These are phyloP conservation scores for Craterostigma plantagineum DNA, from an alignment of 257 asterid species.

Conservation along the genomic window DNA sequence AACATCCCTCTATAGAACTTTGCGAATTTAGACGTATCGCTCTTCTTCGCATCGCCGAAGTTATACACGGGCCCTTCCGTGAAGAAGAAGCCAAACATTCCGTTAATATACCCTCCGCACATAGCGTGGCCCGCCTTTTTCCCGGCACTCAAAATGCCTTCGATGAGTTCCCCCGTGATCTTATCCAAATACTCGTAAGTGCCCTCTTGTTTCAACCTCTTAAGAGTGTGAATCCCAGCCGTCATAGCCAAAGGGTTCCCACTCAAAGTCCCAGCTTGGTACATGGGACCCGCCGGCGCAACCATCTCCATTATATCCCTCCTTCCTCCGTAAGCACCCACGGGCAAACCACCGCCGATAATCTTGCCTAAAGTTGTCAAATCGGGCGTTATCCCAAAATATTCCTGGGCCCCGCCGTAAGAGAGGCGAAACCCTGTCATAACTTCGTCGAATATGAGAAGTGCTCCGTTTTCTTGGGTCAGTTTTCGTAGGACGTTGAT, in stretches of 20 bases:
- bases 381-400: slow-evolving; percentile 82
- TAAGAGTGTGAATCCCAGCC: slow-evolving; percentile 92
- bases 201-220: slow-evolving; percentile 53
- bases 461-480: slow-evolving; percentile 46
- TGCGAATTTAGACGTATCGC: slow-evolving; percentile 65
- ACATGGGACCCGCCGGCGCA: slow-evolving; percentile 98
- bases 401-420: slow-evolving; percentile 97
- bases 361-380: slow-evolving; percentile 95
- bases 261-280: slow-evolving; percentile 93
- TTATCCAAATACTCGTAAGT: slow-evolving; percentile 60
- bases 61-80: slow-evolving; percentile 64
- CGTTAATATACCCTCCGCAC: slow-evolving; percentile 69
- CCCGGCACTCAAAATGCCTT: slow-evolving; percentile 65
- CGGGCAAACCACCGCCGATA: slow-evolving; percentile 96
- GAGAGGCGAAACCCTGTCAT: slow-evolving; percentile 91
- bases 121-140: slow-evolving; percentile 87
- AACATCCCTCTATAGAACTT: slow-evolving; percentile 73
- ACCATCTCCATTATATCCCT: slow-evolving; percentile 98
- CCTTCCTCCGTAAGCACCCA: slow-evolving; percentile 97
- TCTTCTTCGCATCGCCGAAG: slow-evolving; percentile 86
- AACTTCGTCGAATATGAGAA: slow-evolving; percentile 84
- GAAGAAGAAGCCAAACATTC: slow-evolving; percentile 96
- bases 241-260: slow-evolving; percentile 99
- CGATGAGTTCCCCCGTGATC: slow-evolving; percentile 50
- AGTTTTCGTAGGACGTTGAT: slow-evolving; percentile 37